Conservation (phyloP, 2,329 filamentous ascomycete genomes). For the Xylariomycetidae sp. region DNA sequence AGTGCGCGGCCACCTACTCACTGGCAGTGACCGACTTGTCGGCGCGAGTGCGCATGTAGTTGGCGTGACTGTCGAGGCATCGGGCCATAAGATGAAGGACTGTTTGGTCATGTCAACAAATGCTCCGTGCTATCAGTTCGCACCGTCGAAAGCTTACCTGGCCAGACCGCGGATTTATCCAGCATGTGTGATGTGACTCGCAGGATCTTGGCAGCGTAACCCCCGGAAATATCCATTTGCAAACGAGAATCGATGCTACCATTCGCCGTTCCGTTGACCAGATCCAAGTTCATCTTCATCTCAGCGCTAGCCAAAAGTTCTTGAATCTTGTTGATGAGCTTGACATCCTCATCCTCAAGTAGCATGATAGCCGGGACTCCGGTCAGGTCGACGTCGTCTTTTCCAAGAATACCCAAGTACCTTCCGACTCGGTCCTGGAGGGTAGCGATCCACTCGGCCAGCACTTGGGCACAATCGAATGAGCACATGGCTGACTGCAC, state of each 20-base stretch:
- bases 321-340: constrained; percentile 75
- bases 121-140: not conserved
- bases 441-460: constrained; percentile 90
- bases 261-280: constrained; percentile 41
- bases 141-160: constrained; percentile 51
- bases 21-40: constrained; percentile 43
- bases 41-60: constrained; percentile 43
- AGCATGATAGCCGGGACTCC: constrained; percentile 85
- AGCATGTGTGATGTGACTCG: constrained; percentile 81
- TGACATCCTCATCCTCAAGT: constrained; percentile 85
- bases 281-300: constrained; percentile 63
- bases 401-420: constrained; percentile 80
- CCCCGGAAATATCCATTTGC: constrained; percentile 56
- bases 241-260: constrained; percentile 46
- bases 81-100: constrained; percentile 50
- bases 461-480: constrained; percentile 88
- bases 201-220: constrained; percentile 79
- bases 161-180: constrained; percentile 87
- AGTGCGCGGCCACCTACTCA: too few species aligned
- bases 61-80: constrained; percentile 50
- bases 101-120: constrained; percentile 12
- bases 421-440: constrained; percentile 90
- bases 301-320: constrained; percentile 73
- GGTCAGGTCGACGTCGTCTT: constrained; percentile 69
- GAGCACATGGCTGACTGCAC: constrained; percentile 87